Base-by-base conservation (phyloP, 108 stramenopile genomes). In the Aurantiochytrium sp. region DNA sequence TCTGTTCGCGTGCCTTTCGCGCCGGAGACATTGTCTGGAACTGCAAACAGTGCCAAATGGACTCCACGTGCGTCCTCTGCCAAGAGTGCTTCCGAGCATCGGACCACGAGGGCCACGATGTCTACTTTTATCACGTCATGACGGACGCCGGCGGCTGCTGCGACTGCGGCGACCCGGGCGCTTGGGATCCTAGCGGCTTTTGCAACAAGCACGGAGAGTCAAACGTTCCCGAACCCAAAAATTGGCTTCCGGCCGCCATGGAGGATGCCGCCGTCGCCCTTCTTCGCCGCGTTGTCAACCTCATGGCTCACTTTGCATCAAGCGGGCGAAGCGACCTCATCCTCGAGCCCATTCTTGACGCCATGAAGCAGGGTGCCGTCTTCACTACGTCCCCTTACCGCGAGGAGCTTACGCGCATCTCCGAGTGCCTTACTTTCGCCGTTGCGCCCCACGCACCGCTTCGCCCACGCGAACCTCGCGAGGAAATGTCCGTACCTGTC, bases 11-110 rank as follows among this genome's bases (percentile, higher is more conserved):
- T 6, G 45, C 76, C 29, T 99, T 99, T 93, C 92, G 90, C 55
- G 88, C 90, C 58, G 96, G 97, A 92, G 98, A 99, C 93, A 98
- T 99, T 88, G 98, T 98, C n/a, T 99, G 98, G 98, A 97, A 96
- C 42, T 99, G 98, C 92, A 95, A 96, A 25, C 96, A 95, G 19
- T 99, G 98, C 90, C 97, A 98, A 90, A 94, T 95, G 25, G 98
- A 99, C 91, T 96, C 97, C 91, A 98, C 97, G 4, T 98, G 98
- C 90, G 98, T 99, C 0, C 91, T 98, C 47, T 99, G 98, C 89
- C 97, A 99, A 91, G 93, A 92, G 29, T 99, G 98, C 88, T 99
- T 95, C 90, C 92, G 91, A 23, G 90, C 92, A 73, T 96, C 96
- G 44, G 90, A 97, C 59, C 98, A 99, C 91, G 93, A 94, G 71